phyloP scores from a whole-genome alignment of 2,329 filamentous ascomycete genomes.

The Penicillium decumbens region DNA sequence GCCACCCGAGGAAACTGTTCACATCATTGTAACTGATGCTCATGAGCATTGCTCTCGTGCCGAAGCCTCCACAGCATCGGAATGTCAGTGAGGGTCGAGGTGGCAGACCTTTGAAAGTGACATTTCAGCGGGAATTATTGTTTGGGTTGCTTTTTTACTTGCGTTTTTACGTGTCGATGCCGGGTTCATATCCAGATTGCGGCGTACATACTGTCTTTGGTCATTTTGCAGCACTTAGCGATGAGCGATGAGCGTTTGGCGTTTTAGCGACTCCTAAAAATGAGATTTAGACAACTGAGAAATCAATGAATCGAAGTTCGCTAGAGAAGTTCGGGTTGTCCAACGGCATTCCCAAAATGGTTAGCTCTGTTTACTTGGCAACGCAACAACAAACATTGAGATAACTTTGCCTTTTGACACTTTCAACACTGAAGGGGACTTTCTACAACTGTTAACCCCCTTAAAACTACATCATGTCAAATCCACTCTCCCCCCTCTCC shows the following conservation, averaged over 20 bases:
- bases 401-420: not conserved
- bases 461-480: conserved; percentile 30
- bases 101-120: not conserved
- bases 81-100: not conserved
- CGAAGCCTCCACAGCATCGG: not conserved
- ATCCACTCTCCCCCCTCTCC: conserved; percentile 40
- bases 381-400: conserved; percentile 24
- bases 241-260: not conserved
- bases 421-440: not conserved
- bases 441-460: not conserved
- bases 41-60: conserved; percentile 4
- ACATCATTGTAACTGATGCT: conserved; percentile 29
- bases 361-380: conserved; percentile 33
- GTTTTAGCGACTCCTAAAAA: not conserved
- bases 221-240: not conserved
- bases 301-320: not conserved
- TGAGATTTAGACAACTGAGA: not conserved
- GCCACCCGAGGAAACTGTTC: conserved; percentile 23
- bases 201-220: not conserved
- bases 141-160: not conserved
- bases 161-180: not conserved
- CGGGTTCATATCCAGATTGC: not conserved
- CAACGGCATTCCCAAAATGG: conserved; percentile 14
- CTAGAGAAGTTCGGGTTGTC: not conserved
- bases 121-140: not conserved